Conservation (phyloP, 768 basidiomycete genomes). For the Suillus variegatus region DNA sequence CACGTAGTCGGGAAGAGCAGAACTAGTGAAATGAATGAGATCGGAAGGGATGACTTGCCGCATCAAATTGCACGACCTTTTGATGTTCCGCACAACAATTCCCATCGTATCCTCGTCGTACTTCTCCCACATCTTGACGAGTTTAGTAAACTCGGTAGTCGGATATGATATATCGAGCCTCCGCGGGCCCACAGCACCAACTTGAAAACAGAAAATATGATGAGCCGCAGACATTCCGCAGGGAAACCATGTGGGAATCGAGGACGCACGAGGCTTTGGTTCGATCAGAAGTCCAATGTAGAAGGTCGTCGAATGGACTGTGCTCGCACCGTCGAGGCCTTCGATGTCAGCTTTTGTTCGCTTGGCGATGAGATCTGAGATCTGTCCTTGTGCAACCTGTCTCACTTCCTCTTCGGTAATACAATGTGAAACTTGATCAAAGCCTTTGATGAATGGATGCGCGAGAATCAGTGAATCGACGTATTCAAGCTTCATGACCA, state of each 20-base stretch:
- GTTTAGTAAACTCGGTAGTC: slow-evolving; percentile 90
- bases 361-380: slow-evolving; percentile 68
- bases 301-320: slow-evolving; percentile 96
- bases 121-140: slow-evolving; percentile 94
- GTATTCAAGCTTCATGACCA: slow-evolving; percentile 97
- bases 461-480: slow-evolving; percentile 90
- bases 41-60: slow-evolving; percentile 16
- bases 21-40: slow-evolving; percentile 44
- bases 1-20: slow-evolving; percentile 77
- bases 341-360: slow-evolving; percentile 80
- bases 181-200: slow-evolving; percentile 74
- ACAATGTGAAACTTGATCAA: slow-evolving; percentile 86
- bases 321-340: slow-evolving; percentile 70
- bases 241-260: slow-evolving; percentile 15
- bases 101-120: slow-evolving; percentile 93
- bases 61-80: slow-evolving; percentile 54
- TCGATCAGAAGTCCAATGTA: slow-evolving; percentile 95
- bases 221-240: slow-evolving; percentile 18
- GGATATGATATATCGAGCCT: slow-evolving; percentile 96
- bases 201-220: slow-evolving; percentile 41
- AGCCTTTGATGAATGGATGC: slow-evolving; percentile 94
- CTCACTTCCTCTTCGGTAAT: slow-evolving; percentile 85
- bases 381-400: slow-evolving; percentile 85
- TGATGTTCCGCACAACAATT: slow-evolving; percentile 91
- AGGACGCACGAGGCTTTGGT: slow-evolving; percentile 79